These are phyloP conservation scores for Colletotrichum cuscutae DNA, from an alignment of 2,329 filamentous ascomycete genomes.

Conservation along the genomic window DNA sequence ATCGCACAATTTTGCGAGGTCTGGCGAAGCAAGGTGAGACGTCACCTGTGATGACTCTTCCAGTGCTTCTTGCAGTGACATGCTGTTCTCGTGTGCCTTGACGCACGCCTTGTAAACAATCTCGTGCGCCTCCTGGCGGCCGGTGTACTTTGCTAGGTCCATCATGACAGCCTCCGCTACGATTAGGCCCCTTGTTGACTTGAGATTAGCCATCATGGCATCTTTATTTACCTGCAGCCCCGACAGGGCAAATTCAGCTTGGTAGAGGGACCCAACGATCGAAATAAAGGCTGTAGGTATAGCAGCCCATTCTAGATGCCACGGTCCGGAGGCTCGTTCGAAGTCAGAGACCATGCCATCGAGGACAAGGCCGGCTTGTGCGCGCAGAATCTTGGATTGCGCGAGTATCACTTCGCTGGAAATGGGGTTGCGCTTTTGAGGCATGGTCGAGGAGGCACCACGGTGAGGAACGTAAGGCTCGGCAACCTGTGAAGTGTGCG, in stretches of 20 bases:
- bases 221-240: constrained; percentile 61
- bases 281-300: constrained; percentile 64
- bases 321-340: constrained; percentile 66
- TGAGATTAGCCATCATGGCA: constrained; percentile 61
- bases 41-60: constrained; percentile 51
- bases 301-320: constrained; percentile 69
- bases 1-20: constrained; percentile 39
- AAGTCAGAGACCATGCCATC: constrained; percentile 69
- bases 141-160: constrained; percentile 62
- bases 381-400: constrained; percentile 62
- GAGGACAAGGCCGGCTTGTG: constrained; percentile 61
- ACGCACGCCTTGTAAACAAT: constrained; percentile 66
- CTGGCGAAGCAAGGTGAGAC: constrained; percentile 45
- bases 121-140: constrained; percentile 64
- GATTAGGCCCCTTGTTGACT: constrained; percentile 62
- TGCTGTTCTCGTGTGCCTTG: constrained; percentile 55
- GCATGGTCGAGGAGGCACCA: constrained; percentile 66
- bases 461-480: constrained; percentile 66
- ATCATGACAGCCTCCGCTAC: constrained; percentile 71
- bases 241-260: constrained; percentile 63
- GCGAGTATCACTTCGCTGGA: constrained; percentile 66
- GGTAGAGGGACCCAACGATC: constrained; percentile 61
- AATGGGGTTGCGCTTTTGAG: constrained; percentile 69
- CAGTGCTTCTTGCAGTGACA: constrained; percentile 54
- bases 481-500: constrained; percentile 54